Percentiles rank a stretch among this genome's conserved stretches.
These are phyloP conservation scores for Eimeria mitis DNA, from an alignment of 169 alveolate species.

Conservation along the genomic window DNA sequence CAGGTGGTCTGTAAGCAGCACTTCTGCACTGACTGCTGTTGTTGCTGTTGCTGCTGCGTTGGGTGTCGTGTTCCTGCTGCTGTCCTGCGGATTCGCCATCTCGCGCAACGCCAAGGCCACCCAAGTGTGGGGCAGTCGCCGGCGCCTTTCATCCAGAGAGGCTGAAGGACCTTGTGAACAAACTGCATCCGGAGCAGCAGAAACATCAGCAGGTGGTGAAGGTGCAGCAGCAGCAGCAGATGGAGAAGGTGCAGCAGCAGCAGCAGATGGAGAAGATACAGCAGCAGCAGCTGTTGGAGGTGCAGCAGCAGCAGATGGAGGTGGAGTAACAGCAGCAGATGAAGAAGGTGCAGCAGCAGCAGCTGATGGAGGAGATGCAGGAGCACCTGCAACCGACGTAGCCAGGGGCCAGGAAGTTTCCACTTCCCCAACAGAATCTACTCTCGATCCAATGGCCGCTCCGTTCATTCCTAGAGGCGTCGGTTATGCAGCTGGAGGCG, in stretches of 20 bases:
- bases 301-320: neutral
- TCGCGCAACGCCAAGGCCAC: neutral
- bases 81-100: neutral
- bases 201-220: neutral
- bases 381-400: neutral
- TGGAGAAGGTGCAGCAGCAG: no score
- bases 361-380: neutral
- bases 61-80: neutral
- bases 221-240: no score
- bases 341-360: constrained; percentile 15
- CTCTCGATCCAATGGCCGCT: neutral
- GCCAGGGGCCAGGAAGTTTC: neutral
- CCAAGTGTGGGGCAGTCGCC: neutral
- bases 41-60: neutral
- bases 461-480: neutral
- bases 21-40: neutral
- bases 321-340: constrained; percentile 21
- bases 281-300: no score
- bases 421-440: neutral
- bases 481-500: neutral
- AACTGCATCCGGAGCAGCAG: neutral
- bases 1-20: neutral
- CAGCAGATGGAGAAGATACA: neutral
- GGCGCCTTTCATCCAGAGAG: neutral
- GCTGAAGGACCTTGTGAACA: neutral